phyloP scores from a whole-genome alignment of 768 basidiomycete species.

The Xerocomus brunneocitrinus region DNA sequence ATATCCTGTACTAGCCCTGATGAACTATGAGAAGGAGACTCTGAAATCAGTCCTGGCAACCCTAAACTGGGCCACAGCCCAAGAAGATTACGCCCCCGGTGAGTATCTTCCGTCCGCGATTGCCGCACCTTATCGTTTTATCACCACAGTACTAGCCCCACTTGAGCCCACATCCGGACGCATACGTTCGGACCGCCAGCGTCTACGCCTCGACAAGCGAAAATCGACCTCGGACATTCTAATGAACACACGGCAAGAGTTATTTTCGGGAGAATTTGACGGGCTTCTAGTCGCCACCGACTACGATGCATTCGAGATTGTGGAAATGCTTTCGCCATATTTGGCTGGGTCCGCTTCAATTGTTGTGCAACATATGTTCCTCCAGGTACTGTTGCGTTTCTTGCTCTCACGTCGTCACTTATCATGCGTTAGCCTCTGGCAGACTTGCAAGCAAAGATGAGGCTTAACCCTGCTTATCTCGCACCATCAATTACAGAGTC shows the following conservation, averaged over 20 bases:
- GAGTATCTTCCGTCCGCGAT: conserved; percentile 14
- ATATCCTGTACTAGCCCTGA: conserved; percentile 73
- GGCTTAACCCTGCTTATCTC: conserved; percentile 62
- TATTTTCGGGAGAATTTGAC: conserved; percentile 87
- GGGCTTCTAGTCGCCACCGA: conserved; percentile 81
- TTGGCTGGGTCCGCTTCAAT: conserved; percentile 83
- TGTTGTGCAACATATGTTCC: conserved; percentile 79
- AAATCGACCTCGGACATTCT: conserved; percentile 64
- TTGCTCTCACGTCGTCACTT: conserved; percentile 3
- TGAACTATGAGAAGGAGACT: conserved; percentile 74
- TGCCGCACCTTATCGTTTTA: conserved; percentile 2
- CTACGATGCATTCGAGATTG: conserved; percentile 79
- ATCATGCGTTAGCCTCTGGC: conserved; percentile 55
- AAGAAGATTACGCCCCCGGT: conserved; percentile 72
- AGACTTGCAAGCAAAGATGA: conserved; percentile 68
- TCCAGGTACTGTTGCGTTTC: conserved; percentile 49
- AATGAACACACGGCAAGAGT: conserved; percentile 63
- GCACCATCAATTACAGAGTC: conserved; percentile 78
- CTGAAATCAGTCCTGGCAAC: conserved; percentile 54
- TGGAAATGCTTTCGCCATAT: conserved; percentile 70
- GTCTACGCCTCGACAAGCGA: conserved; percentile 67
- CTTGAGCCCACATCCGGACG: conserved; percentile 53
- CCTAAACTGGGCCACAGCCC: conserved; percentile 89
- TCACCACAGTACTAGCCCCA: conserved; percentile 49
- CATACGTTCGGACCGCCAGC: conserved; percentile 69